Conservation (phyloP, 202 grass and related monocot species). For the Bolboschoenoplectus hybrid region DNA sequence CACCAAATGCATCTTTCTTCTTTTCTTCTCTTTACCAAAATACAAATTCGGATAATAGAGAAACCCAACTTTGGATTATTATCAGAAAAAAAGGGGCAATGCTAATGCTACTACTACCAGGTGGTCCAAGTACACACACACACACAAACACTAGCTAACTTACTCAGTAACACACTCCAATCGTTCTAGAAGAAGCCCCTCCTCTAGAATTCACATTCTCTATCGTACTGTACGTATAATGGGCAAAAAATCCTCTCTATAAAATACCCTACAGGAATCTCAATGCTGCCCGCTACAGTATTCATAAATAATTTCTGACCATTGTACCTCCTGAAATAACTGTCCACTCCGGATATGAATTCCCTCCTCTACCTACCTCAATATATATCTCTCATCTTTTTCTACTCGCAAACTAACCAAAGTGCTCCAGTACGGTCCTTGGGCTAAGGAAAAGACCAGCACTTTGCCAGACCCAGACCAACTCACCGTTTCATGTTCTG, state of each 20-base stretch:
- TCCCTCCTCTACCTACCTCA: conserved; percentile 33
- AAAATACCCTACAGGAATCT: no score
- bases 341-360: no score
- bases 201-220: no score
- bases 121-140: not conserved
- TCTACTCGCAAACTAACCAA: conserved; percentile 6
- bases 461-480: conserved; percentile 29
- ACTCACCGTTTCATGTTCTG: conserved; percentile 20
- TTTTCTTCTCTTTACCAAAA: not conserved
- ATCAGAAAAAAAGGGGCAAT: not conserved
- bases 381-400: not conserved
- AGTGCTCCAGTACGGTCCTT: conserved; percentile 8
- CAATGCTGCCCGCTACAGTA: no score
- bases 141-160: not conserved
- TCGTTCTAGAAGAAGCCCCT: conserved; percentile 2
- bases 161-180: conserved; percentile 17
- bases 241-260: no score
- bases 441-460: conserved; percentile 23
- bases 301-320: no score
- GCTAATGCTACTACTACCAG: not conserved
- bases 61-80: conserved; percentile 24
- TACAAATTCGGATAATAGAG: conserved; percentile 15
- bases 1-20: conserved; percentile 7
- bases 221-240: no score
- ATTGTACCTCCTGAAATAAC: no score